Conservation (phyloP, 2,329 filamentous ascomycete species). For the Monosporascus sp. region DNA sequence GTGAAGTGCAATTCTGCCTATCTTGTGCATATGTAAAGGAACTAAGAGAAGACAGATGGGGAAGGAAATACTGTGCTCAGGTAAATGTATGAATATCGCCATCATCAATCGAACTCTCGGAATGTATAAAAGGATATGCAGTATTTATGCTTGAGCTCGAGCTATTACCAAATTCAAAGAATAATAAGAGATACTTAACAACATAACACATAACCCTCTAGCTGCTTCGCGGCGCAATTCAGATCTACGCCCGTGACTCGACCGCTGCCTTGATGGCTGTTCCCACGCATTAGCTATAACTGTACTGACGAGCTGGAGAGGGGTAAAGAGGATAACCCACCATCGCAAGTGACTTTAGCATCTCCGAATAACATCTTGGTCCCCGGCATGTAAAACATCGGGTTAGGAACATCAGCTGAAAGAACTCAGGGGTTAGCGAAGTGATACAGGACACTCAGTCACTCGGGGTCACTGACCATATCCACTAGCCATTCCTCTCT, state of each 20-base stretch:
- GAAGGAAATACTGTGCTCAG: no score
- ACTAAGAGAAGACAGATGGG: no score
- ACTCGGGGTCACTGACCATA: conserved; percentile 56
- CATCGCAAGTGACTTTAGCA: conserved; percentile 78
- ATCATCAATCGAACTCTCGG: not conserved
- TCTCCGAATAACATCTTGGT: conserved; percentile 92
- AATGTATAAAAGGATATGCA: not conserved
- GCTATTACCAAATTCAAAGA: not conserved
- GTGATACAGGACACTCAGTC: not conserved
- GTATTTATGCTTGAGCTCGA: not conserved
- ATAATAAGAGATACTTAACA: not conserved
- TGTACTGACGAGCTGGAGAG: conserved; percentile 3
- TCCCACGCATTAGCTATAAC: not conserved
- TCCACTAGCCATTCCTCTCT: conserved; percentile 81
- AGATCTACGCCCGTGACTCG: conserved; percentile 27
- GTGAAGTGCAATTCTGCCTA: no score
- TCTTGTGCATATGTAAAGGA: no score
- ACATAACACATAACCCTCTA: not conserved
- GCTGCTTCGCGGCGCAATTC: not conserved
- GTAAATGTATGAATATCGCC: no score
- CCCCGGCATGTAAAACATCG: conserved; percentile 88
- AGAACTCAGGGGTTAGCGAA: conserved; percentile 2
- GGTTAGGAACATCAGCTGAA: conserved; percentile 80
- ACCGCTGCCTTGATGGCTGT: conserved; percentile 38
- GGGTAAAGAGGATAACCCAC: conserved; percentile 36